Percentiles rank a stretch among this genome's conserved stretches.
These are phyloP conservation scores for Teunomyces cretensis DNA, from an alignment of 805 yeast species.

Conservation along the genomic window DNA sequence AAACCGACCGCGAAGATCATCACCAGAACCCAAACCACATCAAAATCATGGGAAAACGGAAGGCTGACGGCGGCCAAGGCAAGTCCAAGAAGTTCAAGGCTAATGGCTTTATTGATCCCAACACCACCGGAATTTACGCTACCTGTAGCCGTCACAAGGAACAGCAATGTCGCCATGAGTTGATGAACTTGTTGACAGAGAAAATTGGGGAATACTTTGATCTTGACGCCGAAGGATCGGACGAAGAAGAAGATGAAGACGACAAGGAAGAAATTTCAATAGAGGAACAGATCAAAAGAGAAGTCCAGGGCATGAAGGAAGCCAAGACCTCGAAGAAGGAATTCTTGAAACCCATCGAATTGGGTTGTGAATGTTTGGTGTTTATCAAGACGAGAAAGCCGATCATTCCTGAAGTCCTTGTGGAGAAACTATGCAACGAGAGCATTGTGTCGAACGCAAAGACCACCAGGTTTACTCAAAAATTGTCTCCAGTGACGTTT, in stretches of 20 bases:
- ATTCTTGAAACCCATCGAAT: slow-evolving; percentile 55
- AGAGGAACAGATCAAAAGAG: slow-evolving; percentile 75
- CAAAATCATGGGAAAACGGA: slow-evolving; percentile 34
- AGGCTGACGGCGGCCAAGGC: slow-evolving; percentile 16
- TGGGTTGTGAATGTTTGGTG: slow-evolving; percentile 80
- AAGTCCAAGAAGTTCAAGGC: slow-evolving; percentile 46
- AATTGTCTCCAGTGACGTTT: slow-evolving; percentile 73
- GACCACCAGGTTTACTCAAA: slow-evolving; percentile 71
- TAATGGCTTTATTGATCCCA: slow-evolving; percentile 69
- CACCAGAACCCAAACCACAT: neutral
- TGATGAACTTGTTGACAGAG: slow-evolving; percentile 53
- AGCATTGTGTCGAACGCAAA: slow-evolving; percentile 50
- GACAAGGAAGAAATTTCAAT: slow-evolving; percentile 46
- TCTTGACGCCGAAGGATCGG: slow-evolving; percentile 19
- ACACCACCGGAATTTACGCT: slow-evolving; percentile 83
- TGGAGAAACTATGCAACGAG: slow-evolving; percentile 61
- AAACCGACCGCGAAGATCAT: neutral
- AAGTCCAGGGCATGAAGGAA: slow-evolving; percentile 61
- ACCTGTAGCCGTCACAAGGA: slow-evolving; percentile 86
- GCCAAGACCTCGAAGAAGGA: slow-evolving; percentile 41
- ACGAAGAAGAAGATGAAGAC: slow-evolving; percentile 22
- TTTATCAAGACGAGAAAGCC: slow-evolving; percentile 82
- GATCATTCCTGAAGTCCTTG: slow-evolving; percentile 73
- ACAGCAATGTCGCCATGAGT: slow-evolving; percentile 71
- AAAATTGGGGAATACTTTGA: slow-evolving; percentile 36